Evolutionary conservation across 495 filamentous ascomycete genomes (phyloP).

Genomic region (Astrothelium subdiscretum): DNA sequence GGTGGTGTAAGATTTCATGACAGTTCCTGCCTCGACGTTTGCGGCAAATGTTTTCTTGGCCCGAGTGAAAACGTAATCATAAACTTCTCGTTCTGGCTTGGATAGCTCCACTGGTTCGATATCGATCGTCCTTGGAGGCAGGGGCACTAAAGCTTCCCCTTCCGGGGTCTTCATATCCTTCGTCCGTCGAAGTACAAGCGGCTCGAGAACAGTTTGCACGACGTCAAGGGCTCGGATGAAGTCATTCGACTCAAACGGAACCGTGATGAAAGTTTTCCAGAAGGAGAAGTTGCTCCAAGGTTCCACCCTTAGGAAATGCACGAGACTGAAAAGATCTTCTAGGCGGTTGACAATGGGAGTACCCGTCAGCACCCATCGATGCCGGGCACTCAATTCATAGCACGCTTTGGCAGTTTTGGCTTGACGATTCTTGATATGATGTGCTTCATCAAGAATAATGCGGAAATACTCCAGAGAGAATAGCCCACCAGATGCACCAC

Average conservation of each 20-base stretch:
- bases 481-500: slow-evolving; percentile 53
- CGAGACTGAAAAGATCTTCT: slow-evolving; percentile 92
- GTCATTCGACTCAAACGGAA: slow-evolving; percentile 90
- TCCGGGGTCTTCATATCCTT: slow-evolving; percentile 97
- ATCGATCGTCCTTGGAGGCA: slow-evolving; percentile 69
- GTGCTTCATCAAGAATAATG: slow-evolving; percentile 89
- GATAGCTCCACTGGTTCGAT: slow-evolving; percentile 82
- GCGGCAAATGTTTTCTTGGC: slow-evolving; percentile 74
- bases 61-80: slow-evolving; percentile 72
- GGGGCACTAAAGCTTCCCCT: slow-evolving; percentile 70
- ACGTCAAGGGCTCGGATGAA: slow-evolving; percentile 90
- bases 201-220: slow-evolving; percentile 92
- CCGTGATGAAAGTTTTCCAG: slow-evolving; percentile 97
- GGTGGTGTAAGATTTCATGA: slow-evolving; percentile 87
- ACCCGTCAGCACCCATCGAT: slow-evolving; percentile 89
- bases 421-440: slow-evolving; percentile 81
- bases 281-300: slow-evolving; percentile 98
- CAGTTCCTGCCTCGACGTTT: slow-evolving; percentile 81
- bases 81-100: slow-evolving; percentile 74
- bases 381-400: slow-evolving; percentile 71
- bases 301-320: slow-evolving; percentile 83
- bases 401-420: slow-evolving; percentile 83
- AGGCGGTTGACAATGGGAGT: slow-evolving; percentile 95
- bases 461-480: slow-evolving; percentile 91
- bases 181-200: slow-evolving; percentile 84